phyloP scores from a whole-genome alignment of 495 filamentous ascomycete genomes.

The Xylaria grammica region DNA sequence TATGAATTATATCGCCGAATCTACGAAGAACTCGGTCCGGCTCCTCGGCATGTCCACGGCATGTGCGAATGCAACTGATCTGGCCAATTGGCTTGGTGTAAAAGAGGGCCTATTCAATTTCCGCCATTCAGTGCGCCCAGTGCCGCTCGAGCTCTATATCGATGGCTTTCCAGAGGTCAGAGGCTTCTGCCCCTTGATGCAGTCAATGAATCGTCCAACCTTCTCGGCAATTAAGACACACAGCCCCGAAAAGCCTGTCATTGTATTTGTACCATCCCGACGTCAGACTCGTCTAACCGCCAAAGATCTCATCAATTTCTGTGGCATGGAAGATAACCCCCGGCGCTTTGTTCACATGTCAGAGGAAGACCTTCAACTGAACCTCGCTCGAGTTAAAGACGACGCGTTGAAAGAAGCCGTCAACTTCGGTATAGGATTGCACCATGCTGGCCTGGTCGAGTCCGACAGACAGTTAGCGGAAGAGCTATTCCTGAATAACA shows the following conservation, averaged over 20 bases:
- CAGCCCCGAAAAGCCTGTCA: slow-evolving; percentile 94
- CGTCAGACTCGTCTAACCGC: slow-evolving; percentile 94
- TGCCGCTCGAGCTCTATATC: slow-evolving; percentile 94
- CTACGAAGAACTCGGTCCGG: slow-evolving; percentile 84
- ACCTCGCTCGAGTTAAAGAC: slow-evolving; percentile 86
- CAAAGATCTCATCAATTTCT: slow-evolving; percentile 94
- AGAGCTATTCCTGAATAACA: slow-evolving; percentile 95
- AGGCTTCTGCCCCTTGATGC: slow-evolving; percentile 97
- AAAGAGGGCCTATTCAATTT: slow-evolving; percentile 98
- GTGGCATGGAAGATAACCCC: slow-evolving; percentile 98
- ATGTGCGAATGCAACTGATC: slow-evolving; percentile 91
- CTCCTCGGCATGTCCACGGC: slow-evolving; percentile 98
- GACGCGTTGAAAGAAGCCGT: slow-evolving; percentile 88
- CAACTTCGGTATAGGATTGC: slow-evolving; percentile 94
- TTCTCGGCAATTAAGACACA: slow-evolving; percentile 96
- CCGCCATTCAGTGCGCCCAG: slow-evolving; percentile 94
- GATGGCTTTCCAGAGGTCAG: slow-evolving; percentile 95
- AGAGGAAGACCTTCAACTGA: slow-evolving; percentile 87
- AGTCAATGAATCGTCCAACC: slow-evolving; percentile 97
- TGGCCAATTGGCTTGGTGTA: slow-evolving; percentile 96
- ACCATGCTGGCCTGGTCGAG: slow-evolving; percentile 96
- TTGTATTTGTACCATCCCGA: slow-evolving; percentile 96
- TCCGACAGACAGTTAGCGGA: slow-evolving; percentile 89
- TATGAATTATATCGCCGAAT: slow-evolving; percentile 99
- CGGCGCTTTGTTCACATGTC: slow-evolving; percentile 90